phyloP scores from a whole-genome alignment of 768 basidiomycete species.

The Podaxis sp. region DNA sequence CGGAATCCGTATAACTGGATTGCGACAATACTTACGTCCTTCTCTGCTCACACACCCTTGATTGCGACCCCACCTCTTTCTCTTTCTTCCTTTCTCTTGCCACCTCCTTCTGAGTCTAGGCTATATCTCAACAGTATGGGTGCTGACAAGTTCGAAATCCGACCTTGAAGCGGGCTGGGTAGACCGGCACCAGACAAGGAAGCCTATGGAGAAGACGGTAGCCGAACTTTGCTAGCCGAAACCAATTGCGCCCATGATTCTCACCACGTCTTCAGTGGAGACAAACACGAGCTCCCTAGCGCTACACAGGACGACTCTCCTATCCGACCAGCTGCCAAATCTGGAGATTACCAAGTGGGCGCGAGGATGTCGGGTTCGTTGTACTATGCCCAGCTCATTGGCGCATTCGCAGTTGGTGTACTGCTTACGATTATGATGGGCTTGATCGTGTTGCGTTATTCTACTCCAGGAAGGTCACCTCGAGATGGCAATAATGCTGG shows the following conservation, averaged over 20 bases:
- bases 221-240: constrained; percentile 7
- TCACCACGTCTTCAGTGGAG: background rate
- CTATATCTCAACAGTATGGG: background rate
- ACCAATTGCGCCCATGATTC: background rate
- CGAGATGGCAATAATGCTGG: background rate
- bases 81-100: background rate
- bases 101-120: background rate
- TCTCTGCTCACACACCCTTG: background rate
- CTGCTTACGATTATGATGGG: constrained; percentile 9
- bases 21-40: background rate
- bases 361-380: constrained; percentile 4
- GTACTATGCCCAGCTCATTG: constrained; percentile 8
- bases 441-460: background rate
- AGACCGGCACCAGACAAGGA: constrained; percentile 10
- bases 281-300: background rate
- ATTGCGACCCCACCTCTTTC: background rate
- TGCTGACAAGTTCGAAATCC: background rate
- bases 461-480: background rate
- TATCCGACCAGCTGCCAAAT: background rate
- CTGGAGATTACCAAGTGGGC: background rate
- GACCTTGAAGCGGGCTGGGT: constrained; percentile 1
- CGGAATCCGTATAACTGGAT: background rate
- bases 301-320: background rate
- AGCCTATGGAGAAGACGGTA: constrained; percentile 2
- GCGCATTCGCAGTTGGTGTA: constrained; percentile 7